Base-by-base conservation (phyloP, 1,284 basidiomycete genomes). In the Inonotus obliquus region DNA sequence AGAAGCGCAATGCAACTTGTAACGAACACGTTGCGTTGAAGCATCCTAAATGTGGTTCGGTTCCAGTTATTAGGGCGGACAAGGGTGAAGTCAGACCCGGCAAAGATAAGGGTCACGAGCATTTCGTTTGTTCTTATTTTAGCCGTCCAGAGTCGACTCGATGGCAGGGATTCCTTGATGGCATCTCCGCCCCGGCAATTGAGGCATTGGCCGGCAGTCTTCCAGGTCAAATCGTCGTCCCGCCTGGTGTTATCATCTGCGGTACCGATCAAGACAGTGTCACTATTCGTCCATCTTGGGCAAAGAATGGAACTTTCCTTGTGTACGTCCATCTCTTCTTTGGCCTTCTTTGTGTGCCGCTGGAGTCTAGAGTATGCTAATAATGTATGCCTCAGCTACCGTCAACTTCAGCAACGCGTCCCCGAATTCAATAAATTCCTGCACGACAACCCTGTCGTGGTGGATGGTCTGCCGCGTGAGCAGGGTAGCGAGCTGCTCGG, bases 371-470 rank as follows among this genome's bases (percentile, higher is more conserved):
- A 51, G 38, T 10, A 25, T 27, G 29, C 63, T 39, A 11, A 39
- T 62, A 66, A 61, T 44, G 66, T 10, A 27, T n/a, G n/a, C 13
- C 9, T 17, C 32, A 65, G 60, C 2, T 81, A 83, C 74, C 76
- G 83, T n/a, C 77, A 81, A 59, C 76, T 84, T 29, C 73, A 78
- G 69, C 81, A 83, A 67, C 73, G 76, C 9, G 82, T 83, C 11
- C 82, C 81, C 2, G 82, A 84, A 67, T 83, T 83, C 70, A 68
- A 82, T 69, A 72, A 76, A 48, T 83, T 80, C 71, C 68, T 82
- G 49, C 67, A 70, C 25, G 67, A 74, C 23, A 79, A 82, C 65
- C 73, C 80, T 0, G 67, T 81, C 52, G 66, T 69, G 4, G 65
- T 71, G 4, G 71, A 73, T 4, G 76, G 72, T 1, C 64, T 81